Evolutionary conservation across 2,329 filamentous ascomycete species (phyloP).

Genomic region (Pseudogymnoascus sp.): DNA sequence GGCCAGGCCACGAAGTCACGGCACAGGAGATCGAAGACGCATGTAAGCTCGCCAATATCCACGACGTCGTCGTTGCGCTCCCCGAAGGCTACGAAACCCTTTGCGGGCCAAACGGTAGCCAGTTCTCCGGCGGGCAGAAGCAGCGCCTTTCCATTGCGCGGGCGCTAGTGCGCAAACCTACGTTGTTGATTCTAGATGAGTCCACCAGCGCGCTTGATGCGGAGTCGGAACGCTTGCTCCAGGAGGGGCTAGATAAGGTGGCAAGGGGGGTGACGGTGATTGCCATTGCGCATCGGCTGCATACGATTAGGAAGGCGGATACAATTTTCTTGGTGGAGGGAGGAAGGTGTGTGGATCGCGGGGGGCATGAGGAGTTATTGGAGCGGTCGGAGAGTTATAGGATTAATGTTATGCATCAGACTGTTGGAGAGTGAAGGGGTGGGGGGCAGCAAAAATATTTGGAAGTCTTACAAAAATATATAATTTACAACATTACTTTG

Average conservation of each 20-base stretch:
- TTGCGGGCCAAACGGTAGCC: constrained; percentile 62
- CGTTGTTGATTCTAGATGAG: constrained; percentile 71
- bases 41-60: constrained; percentile 61
- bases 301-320: constrained; percentile 50
- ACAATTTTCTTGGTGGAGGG: constrained; percentile 51
- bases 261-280: constrained; percentile 48
- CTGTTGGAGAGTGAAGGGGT: constrained; percentile 23
- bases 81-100: constrained; percentile 60
- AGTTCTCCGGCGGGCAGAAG: constrained; percentile 70
- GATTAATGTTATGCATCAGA: constrained; percentile 43
- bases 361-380: constrained; percentile 48
- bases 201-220: constrained; percentile 72
- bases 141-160: constrained; percentile 73
- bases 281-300: constrained; percentile 51
- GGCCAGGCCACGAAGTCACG: constrained; percentile 43
- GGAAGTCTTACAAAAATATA: not conserved
- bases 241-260: constrained; percentile 56
- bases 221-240: constrained; percentile 58
- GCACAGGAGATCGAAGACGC: constrained; percentile 58
- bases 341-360: constrained; percentile 44
- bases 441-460: not conserved
- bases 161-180: constrained; percentile 63
- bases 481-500: not conserved
- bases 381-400: constrained; percentile 43
- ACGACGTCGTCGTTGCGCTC: constrained; percentile 56